Evolutionary conservation across 2,329 filamentous ascomycete species (phyloP).

Genomic region (Colletotrichum sp.): DNA sequence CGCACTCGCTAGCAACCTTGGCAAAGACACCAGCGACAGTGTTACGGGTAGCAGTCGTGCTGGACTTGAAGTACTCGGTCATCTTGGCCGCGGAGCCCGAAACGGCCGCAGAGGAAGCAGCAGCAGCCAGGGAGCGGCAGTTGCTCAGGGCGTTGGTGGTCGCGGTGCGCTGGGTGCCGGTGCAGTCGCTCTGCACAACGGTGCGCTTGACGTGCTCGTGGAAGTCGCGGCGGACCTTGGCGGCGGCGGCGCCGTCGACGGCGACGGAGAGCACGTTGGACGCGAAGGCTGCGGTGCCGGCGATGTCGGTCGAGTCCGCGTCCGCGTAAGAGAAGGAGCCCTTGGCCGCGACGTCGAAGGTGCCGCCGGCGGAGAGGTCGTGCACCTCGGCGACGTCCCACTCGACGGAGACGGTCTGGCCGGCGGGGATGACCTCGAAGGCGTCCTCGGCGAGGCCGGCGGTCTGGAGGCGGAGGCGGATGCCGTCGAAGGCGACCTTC

Average conservation of each 20-base stretch:
- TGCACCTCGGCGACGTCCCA: constrained; percentile 63
- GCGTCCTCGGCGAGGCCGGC: constrained; percentile 48
- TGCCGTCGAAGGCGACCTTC: constrained; percentile 55
- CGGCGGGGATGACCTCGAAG: constrained; percentile 54
- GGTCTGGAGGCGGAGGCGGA: constrained; percentile 54
- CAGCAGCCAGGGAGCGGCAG: constrained; percentile 57
- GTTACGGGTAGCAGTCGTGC: constrained; percentile 44
- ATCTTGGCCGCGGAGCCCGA: constrained; percentile 55
- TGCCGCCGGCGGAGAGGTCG: constrained; percentile 55
- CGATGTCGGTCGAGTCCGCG: constrained; percentile 54
- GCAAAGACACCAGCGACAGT: constrained; percentile 57
- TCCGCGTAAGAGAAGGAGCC: constrained; percentile 63
- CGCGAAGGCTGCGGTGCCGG: constrained; percentile 59
- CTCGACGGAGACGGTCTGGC: constrained; percentile 54
- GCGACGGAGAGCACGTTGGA: constrained; percentile 63
- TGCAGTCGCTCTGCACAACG: constrained; percentile 58
- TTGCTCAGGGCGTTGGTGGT: constrained; percentile 57
- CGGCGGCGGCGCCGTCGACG: constrained; percentile 61
- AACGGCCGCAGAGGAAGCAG: constrained; percentile 55
- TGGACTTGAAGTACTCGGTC: constrained; percentile 69
- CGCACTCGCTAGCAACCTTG: constrained; percentile 60
- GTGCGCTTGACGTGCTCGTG: constrained; percentile 50
- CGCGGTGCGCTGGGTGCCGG: constrained; percentile 46
- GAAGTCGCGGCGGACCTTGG: constrained; percentile 52
- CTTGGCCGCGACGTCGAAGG: constrained; percentile 58